Conservation (phyloP, 2,329 filamentous ascomycete genomes). For the Immersiporthe knoxdaviesiana region DNA sequence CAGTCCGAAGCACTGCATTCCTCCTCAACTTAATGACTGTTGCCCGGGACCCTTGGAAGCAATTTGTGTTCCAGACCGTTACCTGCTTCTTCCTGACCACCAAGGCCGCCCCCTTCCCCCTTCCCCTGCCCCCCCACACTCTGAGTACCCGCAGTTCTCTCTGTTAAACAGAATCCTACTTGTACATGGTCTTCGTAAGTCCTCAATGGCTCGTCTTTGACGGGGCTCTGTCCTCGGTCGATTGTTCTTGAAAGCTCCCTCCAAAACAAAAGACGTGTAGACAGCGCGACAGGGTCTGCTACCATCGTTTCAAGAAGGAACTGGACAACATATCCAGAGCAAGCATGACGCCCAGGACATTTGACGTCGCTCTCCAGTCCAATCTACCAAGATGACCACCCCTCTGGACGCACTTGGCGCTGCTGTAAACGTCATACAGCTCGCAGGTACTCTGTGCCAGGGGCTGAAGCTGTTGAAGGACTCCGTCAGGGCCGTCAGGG, state of each 20-base stretch:
- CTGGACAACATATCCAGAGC: neutral
- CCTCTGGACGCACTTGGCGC: neutral
- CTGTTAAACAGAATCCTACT: neutral
- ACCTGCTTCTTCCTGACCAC: neutral
- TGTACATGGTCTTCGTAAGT: neutral
- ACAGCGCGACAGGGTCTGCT: neutral
- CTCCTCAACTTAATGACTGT: neutral
- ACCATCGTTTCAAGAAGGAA: neutral
- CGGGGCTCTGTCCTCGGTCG: neutral
- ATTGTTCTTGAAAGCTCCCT: neutral
- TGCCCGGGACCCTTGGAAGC: neutral
- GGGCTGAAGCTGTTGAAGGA: conserved; percentile 10
- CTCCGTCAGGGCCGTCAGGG: conserved; percentile 16
- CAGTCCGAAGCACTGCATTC: neutral
- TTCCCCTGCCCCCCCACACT: no score
- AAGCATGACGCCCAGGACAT: neutral
- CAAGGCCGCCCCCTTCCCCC: neutral
- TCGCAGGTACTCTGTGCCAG: conserved; percentile 6
- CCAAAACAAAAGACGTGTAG: neutral
- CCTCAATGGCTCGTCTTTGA: neutral
- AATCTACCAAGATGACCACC: neutral
- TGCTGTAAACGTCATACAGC: conserved; percentile 18
- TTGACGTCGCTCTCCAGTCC: neutral
- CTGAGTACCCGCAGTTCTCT: neutral
- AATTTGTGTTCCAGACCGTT: neutral